These are phyloP conservation scores for Sechiopsis laciniata DNA, from an alignment of 306 rosid genomes.

Conservation along the genomic window DNA sequence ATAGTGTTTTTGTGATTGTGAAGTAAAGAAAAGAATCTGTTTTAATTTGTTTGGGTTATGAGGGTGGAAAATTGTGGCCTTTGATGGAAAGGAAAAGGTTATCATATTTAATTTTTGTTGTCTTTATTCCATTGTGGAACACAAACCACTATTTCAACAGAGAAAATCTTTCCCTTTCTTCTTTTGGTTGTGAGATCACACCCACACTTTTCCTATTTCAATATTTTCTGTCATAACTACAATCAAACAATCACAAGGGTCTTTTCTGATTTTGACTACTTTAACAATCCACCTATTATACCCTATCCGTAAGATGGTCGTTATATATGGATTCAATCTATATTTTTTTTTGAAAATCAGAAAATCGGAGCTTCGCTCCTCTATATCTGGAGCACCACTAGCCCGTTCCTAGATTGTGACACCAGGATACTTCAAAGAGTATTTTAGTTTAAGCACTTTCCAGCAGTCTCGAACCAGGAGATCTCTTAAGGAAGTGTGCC, in stretches of 20 bases:
- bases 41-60: conserved; percentile 14
- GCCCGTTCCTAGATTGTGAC: too few species aligned
- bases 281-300: neutral
- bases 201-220: neutral
- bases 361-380: too few species aligned
- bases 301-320: too few species aligned
- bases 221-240: neutral
- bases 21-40: conserved; percentile 18
- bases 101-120: conserved; percentile 32
- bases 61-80: conserved; percentile 25
- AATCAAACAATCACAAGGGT: neutral
- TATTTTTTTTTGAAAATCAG: too few species aligned
- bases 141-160: neutral
- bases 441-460: too few species aligned
- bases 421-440: too few species aligned
- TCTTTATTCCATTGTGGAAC: conserved; percentile 28
- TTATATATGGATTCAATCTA: too few species aligned
- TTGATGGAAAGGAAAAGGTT: conserved; percentile 2
- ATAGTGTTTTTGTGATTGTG: conserved; percentile 36
- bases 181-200: neutral
- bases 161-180: neutral
- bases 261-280: neutral
- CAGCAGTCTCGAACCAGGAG: too few species aligned
- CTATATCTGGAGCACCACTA: too few species aligned
- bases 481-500: too few species aligned